phyloP scores from a whole-genome alignment of 768 basidiomycete genomes.

The Russula vinacea region DNA sequence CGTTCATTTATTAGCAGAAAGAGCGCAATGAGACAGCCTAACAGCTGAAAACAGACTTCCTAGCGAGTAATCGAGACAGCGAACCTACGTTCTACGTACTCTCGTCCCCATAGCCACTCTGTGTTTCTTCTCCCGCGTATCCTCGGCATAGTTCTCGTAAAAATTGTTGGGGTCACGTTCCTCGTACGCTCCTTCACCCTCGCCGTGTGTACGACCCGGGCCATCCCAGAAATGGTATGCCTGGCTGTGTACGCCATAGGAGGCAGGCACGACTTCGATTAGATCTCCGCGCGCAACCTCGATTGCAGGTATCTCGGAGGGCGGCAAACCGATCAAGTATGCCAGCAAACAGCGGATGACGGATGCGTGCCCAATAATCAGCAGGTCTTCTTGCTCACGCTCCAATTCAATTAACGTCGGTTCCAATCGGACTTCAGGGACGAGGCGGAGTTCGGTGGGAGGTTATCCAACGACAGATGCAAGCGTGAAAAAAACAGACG shows the following conservation, averaged over 20 bases:
- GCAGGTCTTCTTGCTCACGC: constrained; percentile 86
- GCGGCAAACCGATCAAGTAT: constrained; percentile 89
- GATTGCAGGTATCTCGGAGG: constrained; percentile 95
- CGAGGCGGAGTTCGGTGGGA: background rate
- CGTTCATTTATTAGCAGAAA: background rate
- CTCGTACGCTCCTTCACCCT: constrained; percentile 36
- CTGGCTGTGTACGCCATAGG: constrained; percentile 85
- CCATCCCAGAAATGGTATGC: constrained; percentile 94
- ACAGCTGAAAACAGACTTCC: background rate
- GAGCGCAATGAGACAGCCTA: background rate
- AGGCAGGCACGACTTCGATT: constrained; percentile 87
- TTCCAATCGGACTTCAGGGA: constrained; percentile 76
- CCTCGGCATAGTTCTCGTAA: constrained; percentile 79
- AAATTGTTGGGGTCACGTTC: constrained; percentile 68
- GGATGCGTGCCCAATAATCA: constrained; percentile 96
- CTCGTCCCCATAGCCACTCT: constrained; percentile 10
- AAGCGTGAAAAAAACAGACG: background rate
- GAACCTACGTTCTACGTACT: background rate
- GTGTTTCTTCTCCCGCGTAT: constrained; percentile 39
- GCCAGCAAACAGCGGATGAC: constrained; percentile 95
- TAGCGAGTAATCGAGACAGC: background rate
- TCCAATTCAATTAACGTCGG: constrained; percentile 91
- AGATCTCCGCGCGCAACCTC: constrained; percentile 95
- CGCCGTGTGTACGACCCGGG: constrained; percentile 56
- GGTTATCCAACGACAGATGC: constrained; percentile 25